Percentiles rank a stretch among this genome's conserved stretches.
Evolutionary conservation across 805 yeast genomes (phyloP).

Genomic region (Danielia reshetovae): DNA sequence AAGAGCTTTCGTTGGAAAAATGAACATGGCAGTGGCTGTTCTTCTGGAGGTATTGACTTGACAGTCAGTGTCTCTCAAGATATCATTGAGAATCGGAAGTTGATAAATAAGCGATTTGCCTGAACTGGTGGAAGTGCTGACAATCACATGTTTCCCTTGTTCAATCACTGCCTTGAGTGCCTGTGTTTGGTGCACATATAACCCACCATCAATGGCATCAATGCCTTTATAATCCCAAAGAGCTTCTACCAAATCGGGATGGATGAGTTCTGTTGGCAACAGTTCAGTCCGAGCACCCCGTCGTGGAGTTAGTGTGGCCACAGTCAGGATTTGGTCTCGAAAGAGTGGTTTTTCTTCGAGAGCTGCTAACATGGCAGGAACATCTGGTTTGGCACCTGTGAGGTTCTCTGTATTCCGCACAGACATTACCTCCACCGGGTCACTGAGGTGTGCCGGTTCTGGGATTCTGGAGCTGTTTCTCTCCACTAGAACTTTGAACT

Average conservation of each 20-base stretch:
- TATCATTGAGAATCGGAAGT: slow-evolving; percentile 63
- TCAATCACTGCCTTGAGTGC: slow-evolving; percentile 60
- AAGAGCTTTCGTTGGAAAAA: slow-evolving; percentile 95
- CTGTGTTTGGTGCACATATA: slow-evolving; percentile 79
- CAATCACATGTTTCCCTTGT: slow-evolving; percentile 66
- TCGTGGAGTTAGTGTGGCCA: slow-evolving; percentile 43
- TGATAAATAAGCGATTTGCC: slow-evolving; percentile 95
- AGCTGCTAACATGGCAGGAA: slow-evolving; percentile 43
- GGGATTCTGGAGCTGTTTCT: slow-evolving; percentile 44
- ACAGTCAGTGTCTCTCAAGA: slow-evolving; percentile 33
- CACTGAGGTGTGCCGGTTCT: slow-evolving; percentile 43
- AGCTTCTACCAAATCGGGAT: slow-evolving; percentile 46
- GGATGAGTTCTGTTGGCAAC: slow-evolving; percentile 41
- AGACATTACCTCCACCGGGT: slow-evolving; percentile 51
- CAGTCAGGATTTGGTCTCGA: slow-evolving; percentile 57
- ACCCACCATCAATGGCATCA: slow-evolving; percentile 33
- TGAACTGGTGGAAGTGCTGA: slow-evolving; percentile 93
- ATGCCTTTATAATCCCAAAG: slow-evolving; percentile 45
- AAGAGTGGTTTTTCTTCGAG: slow-evolving; percentile 51
- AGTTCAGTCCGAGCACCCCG: slow-evolving; percentile 44
- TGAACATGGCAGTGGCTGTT: slow-evolving; percentile 68
- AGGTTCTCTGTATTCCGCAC: slow-evolving; percentile 12
- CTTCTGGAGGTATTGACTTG: slow-evolving; percentile 26
- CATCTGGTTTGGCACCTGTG: slow-evolving; percentile 10
- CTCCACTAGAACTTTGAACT: slow-evolving; percentile 37